Conservation (phyloP, 129 eudicot genomes). For the Artemisia tridentata region DNA sequence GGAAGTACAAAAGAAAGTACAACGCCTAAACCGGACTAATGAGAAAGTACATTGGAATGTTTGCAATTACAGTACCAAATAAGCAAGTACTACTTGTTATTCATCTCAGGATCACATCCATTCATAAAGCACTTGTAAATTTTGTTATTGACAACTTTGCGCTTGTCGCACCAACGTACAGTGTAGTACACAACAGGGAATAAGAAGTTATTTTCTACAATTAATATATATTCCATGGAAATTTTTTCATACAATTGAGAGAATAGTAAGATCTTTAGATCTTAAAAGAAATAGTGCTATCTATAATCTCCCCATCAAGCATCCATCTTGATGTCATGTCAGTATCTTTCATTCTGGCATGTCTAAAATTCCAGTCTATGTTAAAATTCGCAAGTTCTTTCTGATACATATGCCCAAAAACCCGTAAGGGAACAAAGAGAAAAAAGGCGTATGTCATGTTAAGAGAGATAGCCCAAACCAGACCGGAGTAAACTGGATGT, state of each 20-base stretch:
- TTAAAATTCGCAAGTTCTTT: conserved; percentile 14
- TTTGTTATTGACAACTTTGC: background rate
- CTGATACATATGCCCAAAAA: conserved; percentile 15
- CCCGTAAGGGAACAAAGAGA: background rate
- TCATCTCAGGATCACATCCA: background rate
- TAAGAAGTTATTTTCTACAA: background rate
- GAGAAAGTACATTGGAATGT: no score
- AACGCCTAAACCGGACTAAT: no score
- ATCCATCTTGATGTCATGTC: no score
- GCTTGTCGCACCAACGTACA: background rate
- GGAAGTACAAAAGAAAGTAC: no score
- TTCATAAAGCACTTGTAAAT: background rate
- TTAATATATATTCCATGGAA: background rate
- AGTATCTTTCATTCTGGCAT: background rate
- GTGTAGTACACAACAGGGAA: background rate
- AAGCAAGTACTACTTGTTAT: background rate
- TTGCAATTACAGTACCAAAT: background rate
- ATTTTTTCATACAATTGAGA: background rate
- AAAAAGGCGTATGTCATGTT: background rate
- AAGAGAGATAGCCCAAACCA: background rate
- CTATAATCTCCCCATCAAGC: no score
- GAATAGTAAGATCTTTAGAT: background rate
- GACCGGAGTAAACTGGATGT: background rate
- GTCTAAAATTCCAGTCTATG: conserved; percentile 15
- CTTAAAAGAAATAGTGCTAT: background rate